These are phyloP conservation scores for Babesia divergens DNA, from an alignment of 169 alveolate genomes.

Conservation along the genomic window DNA sequence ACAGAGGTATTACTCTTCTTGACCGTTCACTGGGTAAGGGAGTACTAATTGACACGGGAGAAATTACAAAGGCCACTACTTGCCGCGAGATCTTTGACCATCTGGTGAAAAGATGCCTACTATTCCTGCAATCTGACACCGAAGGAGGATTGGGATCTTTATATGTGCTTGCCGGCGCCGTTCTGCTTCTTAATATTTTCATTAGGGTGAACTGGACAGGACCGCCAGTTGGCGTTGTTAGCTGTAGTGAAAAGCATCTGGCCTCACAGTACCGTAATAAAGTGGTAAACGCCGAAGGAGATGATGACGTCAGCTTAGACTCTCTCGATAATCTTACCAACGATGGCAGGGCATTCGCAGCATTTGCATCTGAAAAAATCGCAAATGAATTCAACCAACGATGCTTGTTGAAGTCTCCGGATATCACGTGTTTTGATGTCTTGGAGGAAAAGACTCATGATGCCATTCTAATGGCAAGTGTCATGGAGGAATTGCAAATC, in stretches of 20 bases:
- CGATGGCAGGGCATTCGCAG: constrained; percentile 13
- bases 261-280: constrained; percentile 23
- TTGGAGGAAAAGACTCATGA: neutral
- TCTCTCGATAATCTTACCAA: neutral
- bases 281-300: constrained; percentile 2
- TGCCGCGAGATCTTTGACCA: constrained; percentile 12
- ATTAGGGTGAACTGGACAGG: constrained; percentile 58
- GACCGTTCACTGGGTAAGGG: constrained; percentile 21
- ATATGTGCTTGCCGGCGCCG: constrained; percentile 44
- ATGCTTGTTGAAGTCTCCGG: constrained; percentile 47
- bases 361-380: constrained; percentile 17
- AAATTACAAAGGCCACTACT: neutral
- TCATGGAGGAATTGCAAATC: constrained; percentile 29
- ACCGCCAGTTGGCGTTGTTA: constrained; percentile 36
- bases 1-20: constrained; percentile 25
- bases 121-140: neutral
- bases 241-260: constrained; percentile 10
- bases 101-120: neutral
- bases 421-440: constrained; percentile 13
- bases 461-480: constrained; percentile 1
- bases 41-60: neutral
- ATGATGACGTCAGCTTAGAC: neutral
- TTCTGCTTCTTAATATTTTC: constrained; percentile 37
- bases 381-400: constrained; percentile 25
- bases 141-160: constrained; percentile 1